Percentiles rank a stretch among this genome's conserved stretches.
These are phyloP conservation scores for Coemansia sp. DNA, from an alignment of 192 early-diverging fungal species.

Conservation along the genomic window DNA sequence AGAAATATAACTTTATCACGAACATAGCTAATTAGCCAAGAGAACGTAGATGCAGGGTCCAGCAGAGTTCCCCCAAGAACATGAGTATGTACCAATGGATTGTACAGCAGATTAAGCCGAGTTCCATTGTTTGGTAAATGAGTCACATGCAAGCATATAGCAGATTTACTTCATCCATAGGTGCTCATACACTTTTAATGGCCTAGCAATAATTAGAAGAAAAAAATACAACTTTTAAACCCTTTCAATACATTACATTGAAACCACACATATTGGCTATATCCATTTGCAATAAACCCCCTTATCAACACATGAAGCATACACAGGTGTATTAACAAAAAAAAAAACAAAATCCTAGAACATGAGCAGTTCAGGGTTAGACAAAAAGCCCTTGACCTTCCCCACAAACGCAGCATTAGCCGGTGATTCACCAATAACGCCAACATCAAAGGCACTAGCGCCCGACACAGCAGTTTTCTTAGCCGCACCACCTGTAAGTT, in stretches of 20 bases:
- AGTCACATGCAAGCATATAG: not conserved
- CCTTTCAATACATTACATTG: not conserved
- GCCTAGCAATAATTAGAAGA: not conserved
- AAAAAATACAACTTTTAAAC: not conserved
- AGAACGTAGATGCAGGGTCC: no score
- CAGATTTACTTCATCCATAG: not conserved
- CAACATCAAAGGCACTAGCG: slow-evolving; percentile 22
- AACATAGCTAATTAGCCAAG: no score
- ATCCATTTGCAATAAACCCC: not conserved
- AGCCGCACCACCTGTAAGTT: slow-evolving; percentile 21
- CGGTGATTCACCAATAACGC: slow-evolving; percentile 31
- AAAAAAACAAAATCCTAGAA: slow-evolving; percentile 7
- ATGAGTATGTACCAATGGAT: no score
- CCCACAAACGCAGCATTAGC: slow-evolving; percentile 18
- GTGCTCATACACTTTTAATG: not conserved
- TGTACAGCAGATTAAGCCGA: not conserved
- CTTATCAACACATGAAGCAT: not conserved
- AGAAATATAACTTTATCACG: no score
- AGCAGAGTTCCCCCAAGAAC: no score
- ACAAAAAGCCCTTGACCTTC: slow-evolving; percentile 41
- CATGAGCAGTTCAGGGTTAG: slow-evolving; percentile 43
- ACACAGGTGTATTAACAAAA: not conserved
- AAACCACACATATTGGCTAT: no score
- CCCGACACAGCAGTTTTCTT: not conserved
- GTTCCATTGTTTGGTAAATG: not conserved